Evolutionary conservation across 169 alveolate species (phyloP), one percentile per base, ranked within the genome.

Genomic region (Cystoisospora suis): DNA sequence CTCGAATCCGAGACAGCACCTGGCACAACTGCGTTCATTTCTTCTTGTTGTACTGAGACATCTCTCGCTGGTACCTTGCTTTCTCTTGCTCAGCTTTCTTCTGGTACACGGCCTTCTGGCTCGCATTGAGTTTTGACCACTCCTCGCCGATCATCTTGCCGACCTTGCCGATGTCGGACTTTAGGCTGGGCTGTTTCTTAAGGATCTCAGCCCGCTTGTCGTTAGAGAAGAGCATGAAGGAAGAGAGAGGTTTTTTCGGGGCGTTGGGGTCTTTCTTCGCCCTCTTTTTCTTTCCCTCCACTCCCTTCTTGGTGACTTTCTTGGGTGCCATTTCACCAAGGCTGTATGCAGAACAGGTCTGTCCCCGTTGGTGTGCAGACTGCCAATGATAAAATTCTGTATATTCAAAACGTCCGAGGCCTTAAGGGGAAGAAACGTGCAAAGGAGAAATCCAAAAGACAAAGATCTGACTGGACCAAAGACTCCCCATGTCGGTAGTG

Each of bases 91-190:
- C 98, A 40, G 98, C 98, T 87, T 94, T 93, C 94, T 96, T 96
- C 83, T 96, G 97, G 91, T 94, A 96, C 1, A 98, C 97, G 5
- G 94, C 94, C 91, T 96, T 96, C 58, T 96, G 97, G 32, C 91
- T 86, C 61, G 96, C 98, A 75, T 91, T 94, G 80, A 96, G 90
- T 32, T 95, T 94, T 91, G 96, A 95, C 98, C 98, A 96, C 56
- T 97, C 98, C 69, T 96, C 97, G 34, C 98, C 98, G 90, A 96
- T 95, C 95, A 96, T 94, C 89, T 96, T 96, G 9, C 98, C 98
- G 20, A 96, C 98, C 32, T 97, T 94, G n/a, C 98, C 98, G 32
- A 96, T 98, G 86, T 96, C 97, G 87, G 96, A 94, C 79, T 95
- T 95, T 92, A 96, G 89, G 47, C 93, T 95, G 12, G 98, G 98